Percentiles rank a stretch among this genome's conserved stretches.
These are phyloP conservation scores for Apiospora arundinis DNA, from an alignment of 2,329 filamentous ascomycete genomes.

Conservation along the genomic window DNA sequence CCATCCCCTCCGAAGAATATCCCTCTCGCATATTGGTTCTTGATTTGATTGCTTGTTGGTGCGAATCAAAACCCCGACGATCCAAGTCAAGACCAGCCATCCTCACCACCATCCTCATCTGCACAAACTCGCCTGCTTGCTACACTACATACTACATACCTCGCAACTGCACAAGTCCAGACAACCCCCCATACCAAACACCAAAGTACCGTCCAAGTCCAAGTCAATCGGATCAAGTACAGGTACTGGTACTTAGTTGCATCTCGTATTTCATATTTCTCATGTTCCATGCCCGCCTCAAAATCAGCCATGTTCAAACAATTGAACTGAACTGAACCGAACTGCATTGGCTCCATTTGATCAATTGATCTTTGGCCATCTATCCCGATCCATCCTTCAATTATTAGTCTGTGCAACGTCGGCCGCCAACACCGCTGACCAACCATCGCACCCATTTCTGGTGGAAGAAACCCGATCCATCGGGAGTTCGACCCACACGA, in stretches of 20 bases:
- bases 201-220: background rate
- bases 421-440: background rate
- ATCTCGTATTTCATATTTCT: background rate
- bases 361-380: background rate
- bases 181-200: background rate
- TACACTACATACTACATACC: no score
- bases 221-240: background rate
- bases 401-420: background rate
- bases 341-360: background rate
- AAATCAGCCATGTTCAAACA: background rate
- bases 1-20: background rate
- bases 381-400: background rate
- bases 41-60: background rate
- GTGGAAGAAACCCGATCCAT: background rate
- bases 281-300: background rate
- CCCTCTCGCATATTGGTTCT: background rate
- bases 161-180: background rate
- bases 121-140: no score
- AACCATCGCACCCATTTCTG: background rate
- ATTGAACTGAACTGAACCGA: background rate
- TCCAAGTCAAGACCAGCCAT: background rate
- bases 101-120: no score
- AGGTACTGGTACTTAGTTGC: background rate
- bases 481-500: background rate
- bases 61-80: background rate